Conservation (phyloP, 1,284 basidiomycete genomes). For the Ganoderma multipileum region DNA sequence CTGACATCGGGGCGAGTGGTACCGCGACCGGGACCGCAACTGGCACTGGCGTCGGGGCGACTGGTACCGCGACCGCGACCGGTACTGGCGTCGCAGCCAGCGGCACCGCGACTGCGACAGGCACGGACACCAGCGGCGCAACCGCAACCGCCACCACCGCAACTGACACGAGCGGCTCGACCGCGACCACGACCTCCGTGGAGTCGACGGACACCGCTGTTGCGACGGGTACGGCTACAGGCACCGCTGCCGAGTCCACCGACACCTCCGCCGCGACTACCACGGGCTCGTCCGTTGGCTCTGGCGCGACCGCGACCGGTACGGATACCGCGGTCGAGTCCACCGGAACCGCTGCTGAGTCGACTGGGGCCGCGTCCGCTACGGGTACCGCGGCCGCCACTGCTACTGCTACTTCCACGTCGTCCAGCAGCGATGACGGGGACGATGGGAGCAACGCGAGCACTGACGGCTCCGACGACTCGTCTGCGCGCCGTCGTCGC, state of each 20-base stretch:
- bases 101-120: conserved; percentile 3
- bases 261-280: conserved; percentile 1
- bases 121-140: not conserved
- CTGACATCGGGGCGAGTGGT: not conserved
- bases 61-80: not conserved
- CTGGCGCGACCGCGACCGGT: too few relatives aligned
- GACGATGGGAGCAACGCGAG: not conserved
- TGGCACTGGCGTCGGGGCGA: conserved; percentile 1
- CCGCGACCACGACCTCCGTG: not conserved
- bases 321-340: conserved; percentile 9
- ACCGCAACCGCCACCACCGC: not conserved
- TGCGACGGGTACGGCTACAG: not conserved
- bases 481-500: conserved; percentile 8
- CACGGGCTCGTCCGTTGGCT: conserved; percentile 4
- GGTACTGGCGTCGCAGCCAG: not conserved
- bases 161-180: not conserved
- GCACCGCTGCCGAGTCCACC: conserved; percentile 9
- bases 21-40: conserved; percentile 3
- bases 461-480: conserved; percentile 8
- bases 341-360: conserved; percentile 12
- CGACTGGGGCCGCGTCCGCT: conserved; percentile 8
- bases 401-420: conserved; percentile 9
- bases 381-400: conserved; percentile 8
- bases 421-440: conserved; percentile 2
- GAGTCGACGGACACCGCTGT: conserved; percentile 6